Evolutionary conservation across 257 asterid species (phyloP).

Genomic region (Schizonepeta tenuifolia): DNA sequence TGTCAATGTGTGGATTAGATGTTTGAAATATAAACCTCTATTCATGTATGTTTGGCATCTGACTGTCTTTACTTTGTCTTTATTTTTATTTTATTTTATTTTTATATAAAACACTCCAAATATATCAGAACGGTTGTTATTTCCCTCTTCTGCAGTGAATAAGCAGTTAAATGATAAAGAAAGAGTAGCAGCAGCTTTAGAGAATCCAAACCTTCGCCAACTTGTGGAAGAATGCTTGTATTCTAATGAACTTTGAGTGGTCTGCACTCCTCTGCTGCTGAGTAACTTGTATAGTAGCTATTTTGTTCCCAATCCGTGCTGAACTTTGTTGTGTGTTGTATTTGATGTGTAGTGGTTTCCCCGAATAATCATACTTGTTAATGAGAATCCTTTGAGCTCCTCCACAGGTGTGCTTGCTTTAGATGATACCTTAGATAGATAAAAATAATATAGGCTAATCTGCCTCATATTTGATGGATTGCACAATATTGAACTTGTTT

Average conservation of each 20-base stretch:
- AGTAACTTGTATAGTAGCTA: conserved; percentile 43
- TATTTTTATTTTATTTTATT: conserved; percentile 7
- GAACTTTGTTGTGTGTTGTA: conserved; percentile 31
- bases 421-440: not conserved
- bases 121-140: not conserved
- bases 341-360: conserved; percentile 5
- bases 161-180: conserved; percentile 94
- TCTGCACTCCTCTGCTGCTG: not conserved
- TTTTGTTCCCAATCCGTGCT: conserved; percentile 17
- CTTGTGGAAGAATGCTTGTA: conserved; percentile 90
- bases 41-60: not conserved
- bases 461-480: not conserved
- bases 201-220: conserved; percentile 93
- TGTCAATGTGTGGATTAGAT: not conserved
- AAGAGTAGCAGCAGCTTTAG: conserved; percentile 91
- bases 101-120: not conserved
- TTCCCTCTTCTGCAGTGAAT: conserved; percentile 55
- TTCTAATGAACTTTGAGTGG: conserved; percentile 73
- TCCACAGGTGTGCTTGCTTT: not conserved
- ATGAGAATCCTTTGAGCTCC: not conserved
- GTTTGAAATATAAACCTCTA: not conserved
- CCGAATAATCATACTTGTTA: not conserved
- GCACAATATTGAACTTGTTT: not conserved
- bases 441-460: too few species aligned
- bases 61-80: not conserved